These are phyloP conservation scores for Paspalum notatum DNA, from an alignment of 176 grass and related monocot genomes.

Conservation along the genomic window DNA sequence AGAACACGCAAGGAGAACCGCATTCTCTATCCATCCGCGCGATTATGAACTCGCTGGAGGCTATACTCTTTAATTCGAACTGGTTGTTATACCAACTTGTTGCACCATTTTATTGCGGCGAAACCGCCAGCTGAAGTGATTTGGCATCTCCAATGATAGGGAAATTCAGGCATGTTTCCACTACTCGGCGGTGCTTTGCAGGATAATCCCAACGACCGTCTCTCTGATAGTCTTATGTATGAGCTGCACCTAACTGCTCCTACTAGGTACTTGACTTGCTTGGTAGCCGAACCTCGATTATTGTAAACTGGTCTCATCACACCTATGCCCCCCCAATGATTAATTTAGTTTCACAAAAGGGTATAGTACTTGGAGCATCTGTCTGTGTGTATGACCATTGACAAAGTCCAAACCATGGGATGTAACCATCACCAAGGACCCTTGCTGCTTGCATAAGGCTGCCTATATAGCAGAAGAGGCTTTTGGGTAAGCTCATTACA, in stretches of 20 bases:
- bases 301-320: slow-evolving; percentile 5
- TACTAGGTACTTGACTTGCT: slow-evolving; percentile 26
- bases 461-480: background rate
- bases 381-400: slow-evolving; percentile 1
- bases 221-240: background rate
- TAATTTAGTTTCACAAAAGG: background rate
- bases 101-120: slow-evolving; percentile 5
- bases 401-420: slow-evolving; percentile 14
- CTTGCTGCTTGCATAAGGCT: slow-evolving; percentile 23
- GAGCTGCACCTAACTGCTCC: slow-evolving; percentile 16
- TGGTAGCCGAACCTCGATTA: background rate
- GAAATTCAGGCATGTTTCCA: background rate
- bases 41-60: background rate
- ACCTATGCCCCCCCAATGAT: background rate
- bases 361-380: too few relatives aligned
- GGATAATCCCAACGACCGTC: slow-evolving; percentile 15
- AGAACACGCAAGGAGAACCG: slow-evolving; percentile 8
- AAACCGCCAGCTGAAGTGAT: background rate
- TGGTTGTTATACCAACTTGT: slow-evolving; percentile 21
- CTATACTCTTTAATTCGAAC: slow-evolving; percentile 1
- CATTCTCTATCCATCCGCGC: background rate
- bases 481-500: slow-evolving; percentile 24
- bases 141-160: slow-evolving; percentile 15
- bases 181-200: background rate
- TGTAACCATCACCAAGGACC: background rate